Evolutionary conservation across 305 asterid species (phyloP).

Genomic region (Fraxinus sp.): DNA sequence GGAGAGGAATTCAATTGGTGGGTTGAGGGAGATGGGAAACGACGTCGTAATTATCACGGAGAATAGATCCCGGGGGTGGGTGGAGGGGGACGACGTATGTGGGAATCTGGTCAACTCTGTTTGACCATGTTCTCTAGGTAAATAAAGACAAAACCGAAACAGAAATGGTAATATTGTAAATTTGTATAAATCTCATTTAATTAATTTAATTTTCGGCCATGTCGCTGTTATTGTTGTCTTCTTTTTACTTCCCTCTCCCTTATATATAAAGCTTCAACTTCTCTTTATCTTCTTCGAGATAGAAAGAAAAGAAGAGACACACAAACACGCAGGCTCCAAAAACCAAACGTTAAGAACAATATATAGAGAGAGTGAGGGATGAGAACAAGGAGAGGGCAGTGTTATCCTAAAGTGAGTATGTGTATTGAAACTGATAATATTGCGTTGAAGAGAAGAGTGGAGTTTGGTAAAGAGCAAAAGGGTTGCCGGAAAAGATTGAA

Average conservation of each 20-base stretch:
- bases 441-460: slow-evolving; percentile 24
- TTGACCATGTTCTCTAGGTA: slow-evolving; percentile 47
- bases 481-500: slow-evolving; percentile 39
- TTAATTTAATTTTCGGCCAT: slow-evolving; percentile 13
- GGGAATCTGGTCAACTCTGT: slow-evolving; percentile 60
- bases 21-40: neutral
- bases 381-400: slow-evolving; percentile 59
- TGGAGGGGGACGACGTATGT: slow-evolving; percentile 28
- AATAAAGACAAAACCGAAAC: slow-evolving; percentile 20
- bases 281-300: slow-evolving; percentile 23
- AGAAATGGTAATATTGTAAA: slow-evolving; percentile 27
- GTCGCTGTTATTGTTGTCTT: slow-evolving; percentile 31
- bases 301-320: neutral
- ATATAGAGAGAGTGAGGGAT: slow-evolving; percentile 23
- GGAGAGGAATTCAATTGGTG: neutral
- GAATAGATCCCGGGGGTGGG: slow-evolving; percentile 3
- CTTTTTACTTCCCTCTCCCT: slow-evolving; percentile 6
- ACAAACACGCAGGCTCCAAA: neutral
- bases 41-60: neutral
- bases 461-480: slow-evolving; percentile 18
- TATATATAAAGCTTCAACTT: slow-evolving; percentile 20
- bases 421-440: slow-evolving; percentile 19
- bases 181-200: neutral
- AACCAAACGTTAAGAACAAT: neutral
- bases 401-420: slow-evolving; percentile 39